A percentile compares a stretch with the other conserved stretches of the same genome.
Conservation (phyloP, 2,329 filamentous ascomycete genomes). For the Aspergillus chevalieri region DNA sequence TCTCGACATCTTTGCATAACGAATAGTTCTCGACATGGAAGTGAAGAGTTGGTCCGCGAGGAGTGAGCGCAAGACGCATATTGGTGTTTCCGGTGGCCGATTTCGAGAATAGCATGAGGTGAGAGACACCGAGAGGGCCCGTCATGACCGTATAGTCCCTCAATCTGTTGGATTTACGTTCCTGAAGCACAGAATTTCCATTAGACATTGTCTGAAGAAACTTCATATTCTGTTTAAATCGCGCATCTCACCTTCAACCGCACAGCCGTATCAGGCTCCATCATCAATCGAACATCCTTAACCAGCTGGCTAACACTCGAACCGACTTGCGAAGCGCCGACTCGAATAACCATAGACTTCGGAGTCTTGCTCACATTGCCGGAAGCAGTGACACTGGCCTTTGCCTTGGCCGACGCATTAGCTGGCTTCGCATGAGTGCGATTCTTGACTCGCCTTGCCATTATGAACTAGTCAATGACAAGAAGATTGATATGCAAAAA, state of each 20-base stretch:
- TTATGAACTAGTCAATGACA: slow-evolving; percentile 30
- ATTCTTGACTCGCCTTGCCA: slow-evolving; percentile 85
- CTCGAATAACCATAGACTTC: slow-evolving; percentile 97
- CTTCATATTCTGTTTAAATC: background rate
- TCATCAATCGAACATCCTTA: slow-evolving; percentile 82
- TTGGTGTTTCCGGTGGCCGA: slow-evolving; percentile 89
- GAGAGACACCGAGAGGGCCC: slow-evolving; percentile 85
- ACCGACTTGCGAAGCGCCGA: slow-evolving; percentile 89
- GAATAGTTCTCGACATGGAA: slow-evolving; percentile 95
- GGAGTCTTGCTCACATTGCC: slow-evolving; percentile 59
- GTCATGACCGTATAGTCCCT: slow-evolving; percentile 94
- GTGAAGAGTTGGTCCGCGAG: slow-evolving; percentile 84
- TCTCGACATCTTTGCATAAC: slow-evolving; percentile 81
- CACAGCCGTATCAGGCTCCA: slow-evolving; percentile 91
- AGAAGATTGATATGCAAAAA: slow-evolving; percentile 3
- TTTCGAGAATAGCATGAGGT: slow-evolving; percentile 87
- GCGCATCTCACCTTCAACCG: slow-evolving; percentile 59
- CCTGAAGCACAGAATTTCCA: slow-evolving; percentile 36
- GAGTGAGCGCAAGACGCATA: slow-evolving; percentile 77
- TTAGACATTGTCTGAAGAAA: background rate
- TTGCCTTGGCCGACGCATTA: slow-evolving; percentile 45
- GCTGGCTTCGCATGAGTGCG: slow-evolving; percentile 71
- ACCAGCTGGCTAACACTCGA: slow-evolving; percentile 86
- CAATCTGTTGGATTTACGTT: slow-evolving; percentile 79
- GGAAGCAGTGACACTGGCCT: slow-evolving; percentile 54